Evolutionary conservation across 495 filamentous ascomycete genomes (phyloP).

Genomic region (Podospora pseudopauciseta): DNA sequence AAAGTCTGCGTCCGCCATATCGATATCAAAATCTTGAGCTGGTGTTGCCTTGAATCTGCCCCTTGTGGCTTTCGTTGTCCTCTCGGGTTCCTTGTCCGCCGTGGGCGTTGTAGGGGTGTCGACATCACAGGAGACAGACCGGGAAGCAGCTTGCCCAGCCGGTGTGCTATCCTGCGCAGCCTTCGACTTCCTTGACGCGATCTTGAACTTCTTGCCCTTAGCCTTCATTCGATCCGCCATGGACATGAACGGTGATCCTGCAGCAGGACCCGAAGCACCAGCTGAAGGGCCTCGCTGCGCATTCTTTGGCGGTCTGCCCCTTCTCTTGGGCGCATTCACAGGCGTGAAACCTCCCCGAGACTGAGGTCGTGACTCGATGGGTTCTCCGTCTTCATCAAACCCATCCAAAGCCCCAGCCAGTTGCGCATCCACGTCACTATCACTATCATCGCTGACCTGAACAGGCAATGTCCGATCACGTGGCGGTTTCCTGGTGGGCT

Average conservation of each 20-base stretch:
- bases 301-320: conserved; percentile 27
- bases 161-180: conserved; percentile 12
- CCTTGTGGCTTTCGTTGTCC: conserved; percentile 8
- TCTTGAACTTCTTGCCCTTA: conserved; percentile 45
- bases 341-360: not conserved
- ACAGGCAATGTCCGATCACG: conserved; percentile 9
- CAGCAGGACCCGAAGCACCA: conserved; percentile 10
- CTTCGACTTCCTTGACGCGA: conserved; percentile 28
- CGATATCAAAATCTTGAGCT: conserved; percentile 14
- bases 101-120: conserved; percentile 1
- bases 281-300: conserved; percentile 4
- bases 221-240: conserved; percentile 46
- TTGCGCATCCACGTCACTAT: conserved; percentile 26
- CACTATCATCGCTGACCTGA: not conserved
- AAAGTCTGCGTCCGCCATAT: conserved; percentile 32
- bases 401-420: conserved; percentile 25
- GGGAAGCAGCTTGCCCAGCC: conserved; percentile 17
- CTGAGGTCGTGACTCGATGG: conserved; percentile 7
- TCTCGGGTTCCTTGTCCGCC: conserved; percentile 7
- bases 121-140: conserved; percentile 7
- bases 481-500: conserved; percentile 20
- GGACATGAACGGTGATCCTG: conserved; percentile 33
- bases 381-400: conserved; percentile 32
- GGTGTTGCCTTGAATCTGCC: conserved; percentile 13
- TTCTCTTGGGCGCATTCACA: conserved; percentile 18